Conservation (phyloP, 1,139 yeast genomes). For the Pichia sp. region DNA sequence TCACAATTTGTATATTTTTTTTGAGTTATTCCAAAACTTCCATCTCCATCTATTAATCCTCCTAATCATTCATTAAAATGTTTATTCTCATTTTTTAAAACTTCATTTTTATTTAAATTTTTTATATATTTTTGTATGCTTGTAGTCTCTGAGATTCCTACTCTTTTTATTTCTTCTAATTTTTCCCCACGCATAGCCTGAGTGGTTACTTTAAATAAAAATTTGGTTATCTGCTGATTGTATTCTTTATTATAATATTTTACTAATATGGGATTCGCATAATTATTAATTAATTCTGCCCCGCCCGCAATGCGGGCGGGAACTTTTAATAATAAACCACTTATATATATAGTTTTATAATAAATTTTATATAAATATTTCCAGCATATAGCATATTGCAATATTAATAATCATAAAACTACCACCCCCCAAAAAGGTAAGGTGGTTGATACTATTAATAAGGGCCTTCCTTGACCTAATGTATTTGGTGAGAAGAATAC, state of each 20-base stretch:
- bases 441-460: background rate
- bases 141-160: too few relatives aligned
- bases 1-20: too few relatives aligned
- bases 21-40: too few relatives aligned
- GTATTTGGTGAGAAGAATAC: background rate
- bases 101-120: too few relatives aligned
- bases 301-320: too few relatives aligned
- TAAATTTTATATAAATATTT: background rate
- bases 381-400: background rate
- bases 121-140: too few relatives aligned
- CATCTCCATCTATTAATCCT: too few relatives aligned
- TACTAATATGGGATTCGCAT: slow-evolving; percentile 1
- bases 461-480: slow-evolving; percentile 1
- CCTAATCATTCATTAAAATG: too few relatives aligned
- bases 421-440: background rate
- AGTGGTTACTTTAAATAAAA: too few relatives aligned
- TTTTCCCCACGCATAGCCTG: too few relatives aligned
- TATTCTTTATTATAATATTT: slow-evolving; percentile 2
- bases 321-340: background rate
- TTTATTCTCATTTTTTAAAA: too few relatives aligned
- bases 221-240: slow-evolving; percentile 3
- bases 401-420: background rate
- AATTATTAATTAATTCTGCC: background rate
- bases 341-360: slow-evolving; percentile 1
- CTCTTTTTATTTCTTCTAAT: too few relatives aligned